phyloP scores from a whole-genome alignment of 2,329 filamentous ascomycete genomes.

The Pseudopithomyces maydicus region DNA sequence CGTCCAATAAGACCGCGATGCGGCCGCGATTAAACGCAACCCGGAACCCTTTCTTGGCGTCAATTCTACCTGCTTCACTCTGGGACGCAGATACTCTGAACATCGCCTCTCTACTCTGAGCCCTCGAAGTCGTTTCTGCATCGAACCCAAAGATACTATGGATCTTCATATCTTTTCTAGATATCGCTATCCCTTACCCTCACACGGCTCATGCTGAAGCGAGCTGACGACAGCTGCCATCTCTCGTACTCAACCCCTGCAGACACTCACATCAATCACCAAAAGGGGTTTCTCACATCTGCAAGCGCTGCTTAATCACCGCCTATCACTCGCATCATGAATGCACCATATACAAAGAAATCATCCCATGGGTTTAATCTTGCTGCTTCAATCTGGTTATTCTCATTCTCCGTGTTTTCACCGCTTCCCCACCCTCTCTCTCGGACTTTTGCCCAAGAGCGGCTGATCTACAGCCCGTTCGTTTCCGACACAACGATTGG shows the following conservation, averaged over 20 bases:
- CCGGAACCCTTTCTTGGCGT: no score
- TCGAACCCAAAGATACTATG: no score
- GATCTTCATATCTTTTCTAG: no score
- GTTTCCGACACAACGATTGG: not conserved
- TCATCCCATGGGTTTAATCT: not conserved
- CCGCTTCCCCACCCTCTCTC: not conserved
- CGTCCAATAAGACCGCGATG: no score
- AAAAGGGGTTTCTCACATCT: not conserved
- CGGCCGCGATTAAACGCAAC: no score
- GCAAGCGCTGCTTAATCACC: not conserved
- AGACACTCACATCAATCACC: not conserved
- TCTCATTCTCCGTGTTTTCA: not conserved
- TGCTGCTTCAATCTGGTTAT: not conserved
- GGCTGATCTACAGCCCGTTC: not conserved
- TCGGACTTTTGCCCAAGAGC: not conserved
- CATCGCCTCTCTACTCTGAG: no score
- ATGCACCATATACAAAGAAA: not conserved
- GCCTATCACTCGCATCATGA: not conserved
- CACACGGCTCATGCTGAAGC: not conserved
- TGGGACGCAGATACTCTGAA: no score
- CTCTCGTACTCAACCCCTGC: not conserved
- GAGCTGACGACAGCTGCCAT: not conserved
- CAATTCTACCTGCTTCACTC: no score
- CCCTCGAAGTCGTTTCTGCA: no score
- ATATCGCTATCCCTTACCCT: no score